phyloP scores from a whole-genome alignment of 192 early-diverging fungal genomes.

The Coemansia sp. region DNA sequence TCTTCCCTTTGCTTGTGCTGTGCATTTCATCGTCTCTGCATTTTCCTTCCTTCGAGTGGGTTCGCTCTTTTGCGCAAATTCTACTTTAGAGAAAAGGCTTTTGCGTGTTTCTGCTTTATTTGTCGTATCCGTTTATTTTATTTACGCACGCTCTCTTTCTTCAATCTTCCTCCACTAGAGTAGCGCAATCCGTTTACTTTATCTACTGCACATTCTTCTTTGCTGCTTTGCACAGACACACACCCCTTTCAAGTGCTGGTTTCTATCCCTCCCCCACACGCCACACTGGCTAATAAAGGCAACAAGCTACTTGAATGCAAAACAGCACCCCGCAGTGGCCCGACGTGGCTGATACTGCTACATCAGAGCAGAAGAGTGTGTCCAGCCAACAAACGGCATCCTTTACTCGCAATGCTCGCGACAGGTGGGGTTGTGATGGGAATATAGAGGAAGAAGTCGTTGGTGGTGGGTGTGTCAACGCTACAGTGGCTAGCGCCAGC shows the following conservation, averaged over 20 bases:
- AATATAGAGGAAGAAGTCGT: slow-evolving; percentile 15
- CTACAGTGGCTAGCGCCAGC: neutral
- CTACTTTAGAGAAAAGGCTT: neutral
- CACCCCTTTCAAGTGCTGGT: neutral
- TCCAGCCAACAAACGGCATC: neutral
- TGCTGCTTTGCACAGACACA: neutral
- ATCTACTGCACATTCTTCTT: neutral
- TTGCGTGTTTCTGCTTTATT: too few relatives aligned
- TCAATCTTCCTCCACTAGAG: neutral
- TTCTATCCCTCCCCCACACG: neutral
- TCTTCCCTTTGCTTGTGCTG: neutral
- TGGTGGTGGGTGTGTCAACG: slow-evolving; percentile 18
- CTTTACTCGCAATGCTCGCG: neutral
- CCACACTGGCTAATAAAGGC: neutral
- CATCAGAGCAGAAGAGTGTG: neutral
- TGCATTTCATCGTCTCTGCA: slow-evolving; percentile 1
- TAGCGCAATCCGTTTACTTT: neutral
- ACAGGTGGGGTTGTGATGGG: slow-evolving; percentile 1
- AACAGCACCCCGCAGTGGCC: neutral
- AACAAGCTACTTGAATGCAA: slow-evolving; percentile 4
- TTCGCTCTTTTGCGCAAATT: neutral
- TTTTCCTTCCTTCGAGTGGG: neutral
- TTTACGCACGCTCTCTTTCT: too few relatives aligned
- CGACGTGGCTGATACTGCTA: neutral
- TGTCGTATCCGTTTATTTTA: too few relatives aligned